These are phyloP conservation scores for Cercophora samala DNA, from an alignment of 495 filamentous ascomycete genomes.

Conservation along the genomic window DNA sequence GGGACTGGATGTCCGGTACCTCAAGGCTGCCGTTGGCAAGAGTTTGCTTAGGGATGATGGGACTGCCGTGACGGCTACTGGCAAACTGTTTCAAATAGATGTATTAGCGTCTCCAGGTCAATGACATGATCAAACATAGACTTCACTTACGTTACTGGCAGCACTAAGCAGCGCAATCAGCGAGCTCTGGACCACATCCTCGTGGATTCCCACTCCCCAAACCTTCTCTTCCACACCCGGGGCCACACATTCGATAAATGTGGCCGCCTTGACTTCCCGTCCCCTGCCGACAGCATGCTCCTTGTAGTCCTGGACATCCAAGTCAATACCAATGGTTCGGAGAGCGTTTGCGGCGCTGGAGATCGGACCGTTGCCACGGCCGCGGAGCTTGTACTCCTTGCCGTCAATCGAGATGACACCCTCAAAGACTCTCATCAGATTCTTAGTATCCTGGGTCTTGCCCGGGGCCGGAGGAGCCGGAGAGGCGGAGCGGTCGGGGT, in stretches of 20 bases:
- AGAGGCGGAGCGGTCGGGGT: slow-evolving; percentile 74
- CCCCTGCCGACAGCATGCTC: slow-evolving; percentile 87
- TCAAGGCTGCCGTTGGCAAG: slow-evolving; percentile 31
- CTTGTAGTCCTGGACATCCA: slow-evolving; percentile 94
- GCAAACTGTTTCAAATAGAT: slow-evolving; percentile 51
- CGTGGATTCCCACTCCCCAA: slow-evolving; percentile 95
- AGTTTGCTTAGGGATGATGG: slow-evolving; percentile 47
- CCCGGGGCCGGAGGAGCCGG: slow-evolving; percentile 66
- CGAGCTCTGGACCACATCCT: slow-evolving; percentile 90
- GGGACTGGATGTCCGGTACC: slow-evolving; percentile 34
- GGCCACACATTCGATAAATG: slow-evolving; percentile 86
- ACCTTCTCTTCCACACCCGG: slow-evolving; percentile 66
- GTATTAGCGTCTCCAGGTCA: not conserved
- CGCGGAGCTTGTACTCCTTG: slow-evolving; percentile 70
- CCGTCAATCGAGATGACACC: slow-evolving; percentile 85
- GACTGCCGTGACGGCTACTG: slow-evolving; percentile 53
- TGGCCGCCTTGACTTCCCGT: slow-evolving; percentile 80
- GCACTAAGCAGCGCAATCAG: slow-evolving; percentile 86
- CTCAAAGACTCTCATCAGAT: slow-evolving; percentile 78
- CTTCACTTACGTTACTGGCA: slow-evolving; percentile 74
- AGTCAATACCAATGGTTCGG: slow-evolving; percentile 73
- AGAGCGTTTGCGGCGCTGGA: slow-evolving; percentile 85
- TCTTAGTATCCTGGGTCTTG: slow-evolving; percentile 68
- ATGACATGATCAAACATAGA: not conserved
- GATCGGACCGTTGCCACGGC: slow-evolving; percentile 85